A percentile compares a stretch with the other conserved stretches of the same genome.
Conservation (phyloP, 148 eudicot genomes). For the Vaccinium corymbosum region DNA sequence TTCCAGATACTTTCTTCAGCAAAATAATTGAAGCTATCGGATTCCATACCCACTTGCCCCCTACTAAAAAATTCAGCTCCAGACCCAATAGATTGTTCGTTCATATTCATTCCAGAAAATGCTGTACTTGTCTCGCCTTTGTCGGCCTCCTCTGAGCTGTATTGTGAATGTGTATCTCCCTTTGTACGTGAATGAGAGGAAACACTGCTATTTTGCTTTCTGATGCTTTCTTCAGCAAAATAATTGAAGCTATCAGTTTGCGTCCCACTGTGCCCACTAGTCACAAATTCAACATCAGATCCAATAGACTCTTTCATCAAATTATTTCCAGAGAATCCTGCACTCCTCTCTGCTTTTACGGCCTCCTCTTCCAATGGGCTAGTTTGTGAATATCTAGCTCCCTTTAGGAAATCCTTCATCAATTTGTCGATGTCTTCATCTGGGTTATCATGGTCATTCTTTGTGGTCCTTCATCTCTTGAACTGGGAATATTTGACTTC, state of each 20-base stretch:
- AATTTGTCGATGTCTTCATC: conserved; percentile 18
- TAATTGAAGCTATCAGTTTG: conserved; percentile 25
- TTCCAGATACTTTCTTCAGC: conserved; percentile 24
- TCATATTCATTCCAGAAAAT: conserved; percentile 21
- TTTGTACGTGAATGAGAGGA: conserved; percentile 32
- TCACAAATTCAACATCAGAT: conserved; percentile 21
- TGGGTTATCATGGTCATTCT: conserved; percentile 21
- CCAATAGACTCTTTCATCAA: conserved; percentile 22
- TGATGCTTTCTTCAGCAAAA: conserved; percentile 25
- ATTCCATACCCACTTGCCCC: conserved; percentile 18
- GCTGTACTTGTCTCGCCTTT: background rate
- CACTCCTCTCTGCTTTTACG: background rate
- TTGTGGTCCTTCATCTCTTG: conserved; percentile 27
- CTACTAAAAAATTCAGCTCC: conserved; percentile 16
- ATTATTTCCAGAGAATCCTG: conserved; percentile 18
- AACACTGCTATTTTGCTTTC: conserved; percentile 26
- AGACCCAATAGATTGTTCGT: conserved; percentile 26
- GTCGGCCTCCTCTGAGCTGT: background rate
- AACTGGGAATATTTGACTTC: conserved; percentile 20
- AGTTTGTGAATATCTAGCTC: conserved; percentile 21
- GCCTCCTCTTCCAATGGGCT: conserved; percentile 23
- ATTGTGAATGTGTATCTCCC: background rate
- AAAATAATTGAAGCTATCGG: conserved; percentile 22
- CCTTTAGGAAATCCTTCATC: conserved; percentile 23
- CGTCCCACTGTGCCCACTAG: conserved; percentile 8